These are phyloP conservation scores for Ambispora gerdemannii DNA, from an alignment of 192 early-diverging fungal genomes.

Conservation along the genomic window DNA sequence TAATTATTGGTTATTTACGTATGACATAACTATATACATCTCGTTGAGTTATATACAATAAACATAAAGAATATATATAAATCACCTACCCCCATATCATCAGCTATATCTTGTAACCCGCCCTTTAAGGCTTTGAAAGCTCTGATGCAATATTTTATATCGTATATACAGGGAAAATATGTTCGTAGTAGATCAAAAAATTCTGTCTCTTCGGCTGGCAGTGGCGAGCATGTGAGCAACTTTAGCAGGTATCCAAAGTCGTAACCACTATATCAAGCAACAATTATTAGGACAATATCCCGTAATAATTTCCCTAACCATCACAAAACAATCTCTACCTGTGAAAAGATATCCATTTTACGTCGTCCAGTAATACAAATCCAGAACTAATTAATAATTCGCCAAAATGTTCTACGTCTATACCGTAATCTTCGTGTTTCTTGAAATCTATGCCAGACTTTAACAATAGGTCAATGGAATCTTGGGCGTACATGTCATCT, in stretches of 20 bases:
- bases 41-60: no score
- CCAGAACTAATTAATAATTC: slow-evolving; percentile 97
- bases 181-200: slow-evolving; percentile 90
- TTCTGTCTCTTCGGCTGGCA: slow-evolving; percentile 91
- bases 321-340: slow-evolving; percentile 53
- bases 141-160: slow-evolving; percentile 98
- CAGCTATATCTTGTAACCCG: slow-evolving; percentile 96
- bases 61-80: background rate
- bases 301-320: background rate
- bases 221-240: slow-evolving; percentile 81
- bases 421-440: slow-evolving; percentile 93
- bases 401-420: slow-evolving; percentile 94
- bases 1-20: background rate
- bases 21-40: no score
- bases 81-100: slow-evolving; percentile 80
- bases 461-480: slow-evolving; percentile 94
- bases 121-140: slow-evolving; percentile 95
- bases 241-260: slow-evolving; percentile 99
- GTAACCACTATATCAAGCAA: slow-evolving; percentile 68
- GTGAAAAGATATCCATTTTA: slow-evolving; percentile 98
- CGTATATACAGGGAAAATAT: slow-evolving; percentile 99
- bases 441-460: slow-evolving; percentile 99
- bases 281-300: background rate
- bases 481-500: slow-evolving; percentile 98
- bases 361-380: slow-evolving; percentile 87